Base-by-base conservation (phyloP, 495 filamentous ascomycete species). In the Pseudomonodictys pantanalensis region DNA sequence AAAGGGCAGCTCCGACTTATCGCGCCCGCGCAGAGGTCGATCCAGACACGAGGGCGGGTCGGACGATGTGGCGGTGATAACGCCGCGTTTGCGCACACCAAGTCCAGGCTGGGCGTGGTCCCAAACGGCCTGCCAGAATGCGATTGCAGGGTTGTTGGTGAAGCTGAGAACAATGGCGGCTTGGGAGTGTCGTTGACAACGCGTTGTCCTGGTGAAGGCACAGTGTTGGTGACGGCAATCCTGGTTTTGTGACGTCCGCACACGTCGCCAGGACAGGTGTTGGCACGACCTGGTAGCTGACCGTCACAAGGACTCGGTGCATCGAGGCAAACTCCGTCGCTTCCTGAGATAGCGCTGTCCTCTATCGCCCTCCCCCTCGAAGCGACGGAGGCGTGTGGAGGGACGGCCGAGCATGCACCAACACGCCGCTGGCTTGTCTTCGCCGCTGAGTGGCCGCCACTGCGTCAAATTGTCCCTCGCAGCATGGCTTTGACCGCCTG, bases 51-150 rank as follows among this genome's bases (percentile, higher is more conserved):
- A 56, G 49, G 47, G 52, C 33, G 26, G 44, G 59, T 26, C 38
- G 39, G 29, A 33, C 54, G 41, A 24, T 41, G 46, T 57, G 62
- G 64, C 58, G 64, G 47, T 62, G 58, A 62, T 61, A 62, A 61
- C 46, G 58, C 62, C 56, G 44, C 22, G 39, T 35, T 44, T 9
- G 18, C 52, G 30, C 46, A 46, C 38, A 33, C 38, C 41, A 25
- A 42, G 43, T 30, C 26, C 26, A 20, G 41, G 42, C 28, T 39
- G 20, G 53, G 35, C 53, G 42, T 56, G 38, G 20, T 7, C 8
- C 29, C 8, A 20, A 10, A 38, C 15, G 41, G 41, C 41, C 41
- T 44, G 41, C 41, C 41, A 20, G 11, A 9, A 20, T 10, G n/a
- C n/a, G n/a, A n/a, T n/a, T n/a, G n/a, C n/a, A n/a, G n/a, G n/a